Evolutionary conservation across 2,329 filamentous ascomycete genomes (phyloP).

Genomic region (Onygenales sp.): DNA sequence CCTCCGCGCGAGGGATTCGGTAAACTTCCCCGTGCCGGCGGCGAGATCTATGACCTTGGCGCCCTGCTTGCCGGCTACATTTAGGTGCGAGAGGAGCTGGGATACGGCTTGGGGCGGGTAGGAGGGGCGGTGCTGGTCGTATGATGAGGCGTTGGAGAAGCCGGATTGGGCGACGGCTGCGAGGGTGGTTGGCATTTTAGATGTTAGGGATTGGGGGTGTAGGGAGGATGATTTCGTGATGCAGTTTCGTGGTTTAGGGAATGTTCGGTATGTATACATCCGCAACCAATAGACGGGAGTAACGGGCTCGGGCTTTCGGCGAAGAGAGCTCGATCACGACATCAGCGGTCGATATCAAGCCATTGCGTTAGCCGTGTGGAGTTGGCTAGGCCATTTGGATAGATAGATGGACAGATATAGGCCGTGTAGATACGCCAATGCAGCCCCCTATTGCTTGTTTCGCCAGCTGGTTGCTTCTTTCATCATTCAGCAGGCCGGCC

Average conservation of each 20-base stretch:
- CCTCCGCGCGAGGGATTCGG: constrained; percentile 49
- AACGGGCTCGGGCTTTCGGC: not conserved
- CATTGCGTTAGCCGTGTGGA: not conserved
- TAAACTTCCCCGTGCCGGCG: constrained; percentile 63
- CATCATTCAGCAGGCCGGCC: too few relatives aligned
- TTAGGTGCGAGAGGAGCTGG: constrained; percentile 47
- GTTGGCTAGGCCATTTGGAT: too few relatives aligned
- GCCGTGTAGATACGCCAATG: too few relatives aligned
- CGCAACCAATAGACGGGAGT: too few relatives aligned
- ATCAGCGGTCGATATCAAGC: not conserved
- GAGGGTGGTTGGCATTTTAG: not conserved
- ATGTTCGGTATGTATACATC: too few relatives aligned
- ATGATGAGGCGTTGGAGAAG: constrained; percentile 54
- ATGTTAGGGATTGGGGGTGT: not conserved
- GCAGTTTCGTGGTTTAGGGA: too few relatives aligned
- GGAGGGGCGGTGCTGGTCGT: constrained; percentile 59
- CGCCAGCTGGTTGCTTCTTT: too few relatives aligned
- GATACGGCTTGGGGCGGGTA: constrained; percentile 53
- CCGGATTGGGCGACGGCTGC: constrained; percentile 35
- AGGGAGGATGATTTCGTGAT: not conserved
- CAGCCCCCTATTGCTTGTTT: too few relatives aligned
- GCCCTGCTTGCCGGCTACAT: constrained; percentile 37
- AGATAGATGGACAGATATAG: too few relatives aligned
- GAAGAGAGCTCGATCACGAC: not conserved
- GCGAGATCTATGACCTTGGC: constrained; percentile 54